phyloP scores from a whole-genome alignment of 2,329 filamentous ascomycete genomes.

The Aspergillus eucalypticola region DNA sequence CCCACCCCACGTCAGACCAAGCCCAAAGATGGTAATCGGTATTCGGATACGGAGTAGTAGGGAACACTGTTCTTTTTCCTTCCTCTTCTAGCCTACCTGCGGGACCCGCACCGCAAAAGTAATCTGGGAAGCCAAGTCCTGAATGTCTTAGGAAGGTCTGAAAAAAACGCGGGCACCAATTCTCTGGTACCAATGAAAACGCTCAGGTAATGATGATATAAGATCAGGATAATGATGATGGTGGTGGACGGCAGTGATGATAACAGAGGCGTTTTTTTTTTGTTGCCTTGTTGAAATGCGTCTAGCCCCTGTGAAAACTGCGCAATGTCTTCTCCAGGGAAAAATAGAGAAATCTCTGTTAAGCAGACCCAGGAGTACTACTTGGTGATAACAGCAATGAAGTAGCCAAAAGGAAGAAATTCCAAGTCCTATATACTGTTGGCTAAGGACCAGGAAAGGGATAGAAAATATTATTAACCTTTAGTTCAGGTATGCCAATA shows the following conservation, averaged over 20 bases:
- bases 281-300: not conserved
- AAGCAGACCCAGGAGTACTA: not conserved
- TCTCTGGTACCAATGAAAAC: conserved; percentile 9
- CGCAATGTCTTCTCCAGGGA: too few relatives aligned
- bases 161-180: conserved; percentile 11
- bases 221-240: conserved; percentile 15
- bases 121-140: not conserved
- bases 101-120: not conserved
- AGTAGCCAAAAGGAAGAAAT: conserved; percentile 11
- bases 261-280: conserved; percentile 11
- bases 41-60: too few relatives aligned
- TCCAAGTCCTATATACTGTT: conserved; percentile 22
- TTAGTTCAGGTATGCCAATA: conserved; percentile 15
- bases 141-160: conserved; percentile 3
- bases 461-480: conserved; percentile 9
- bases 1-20: not conserved
- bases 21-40: not conserved
- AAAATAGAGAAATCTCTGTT: not conserved
- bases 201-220: conserved; percentile 24
- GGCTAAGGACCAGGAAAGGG: conserved; percentile 19
- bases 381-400: conserved; percentile 2
- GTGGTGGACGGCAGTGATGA: conserved; percentile 10
- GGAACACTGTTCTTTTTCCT: not conserved
- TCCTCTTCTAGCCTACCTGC: not conserved
- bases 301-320: not conserved